These are phyloP conservation scores for Hamamelis virginiana DNA, from an alignment of 164 flowering plant species.

Conservation along the genomic window DNA sequence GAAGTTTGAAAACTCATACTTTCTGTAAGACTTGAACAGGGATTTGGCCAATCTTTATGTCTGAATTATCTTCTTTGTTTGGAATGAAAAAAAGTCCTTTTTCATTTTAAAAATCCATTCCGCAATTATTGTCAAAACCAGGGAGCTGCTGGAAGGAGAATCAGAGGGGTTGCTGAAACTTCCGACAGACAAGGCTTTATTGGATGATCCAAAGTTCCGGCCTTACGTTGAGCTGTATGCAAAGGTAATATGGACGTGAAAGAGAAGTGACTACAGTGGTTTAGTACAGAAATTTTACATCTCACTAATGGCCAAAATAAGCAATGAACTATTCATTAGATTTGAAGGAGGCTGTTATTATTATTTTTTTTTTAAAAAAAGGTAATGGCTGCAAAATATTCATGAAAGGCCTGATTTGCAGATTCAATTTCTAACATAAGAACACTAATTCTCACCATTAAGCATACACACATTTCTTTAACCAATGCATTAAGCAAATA, in stretches of 20 bases:
- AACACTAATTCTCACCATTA: too few relatives aligned
- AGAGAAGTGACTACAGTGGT: too few relatives aligned
- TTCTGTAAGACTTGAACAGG: slow-evolving; percentile 44
- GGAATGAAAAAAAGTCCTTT: not conserved
- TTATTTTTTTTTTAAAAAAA: too few relatives aligned
- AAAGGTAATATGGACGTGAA: slow-evolving; percentile 27
- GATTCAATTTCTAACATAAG: too few relatives aligned
- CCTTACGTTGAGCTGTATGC: slow-evolving; percentile 51
- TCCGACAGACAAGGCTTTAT: slow-evolving; percentile 52
- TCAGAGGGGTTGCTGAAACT: slow-evolving; percentile 48
- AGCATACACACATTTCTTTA: too few relatives aligned
- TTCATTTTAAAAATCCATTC: not conserved
- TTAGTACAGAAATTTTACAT: too few relatives aligned
- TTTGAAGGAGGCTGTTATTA: too few relatives aligned
- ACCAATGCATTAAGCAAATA: too few relatives aligned
- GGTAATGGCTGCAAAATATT: too few relatives aligned
- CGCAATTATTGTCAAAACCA: slow-evolving; percentile 12
- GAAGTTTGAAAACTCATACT: slow-evolving; percentile 81
- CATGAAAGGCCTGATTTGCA: too few relatives aligned
- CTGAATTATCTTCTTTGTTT: not conserved
- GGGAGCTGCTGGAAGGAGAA: slow-evolving; percentile 51
- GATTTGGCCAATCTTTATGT: not conserved
- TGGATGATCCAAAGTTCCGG: slow-evolving; percentile 49
- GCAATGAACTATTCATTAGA: too few relatives aligned
- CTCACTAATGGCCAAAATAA: too few relatives aligned